A percentile compares a stretch with the other conserved stretches of the same genome.
Evolutionary conservation across 768 basidiomycete species (phyloP).

Genomic region (Mycena sanguinolenta): DNA sequence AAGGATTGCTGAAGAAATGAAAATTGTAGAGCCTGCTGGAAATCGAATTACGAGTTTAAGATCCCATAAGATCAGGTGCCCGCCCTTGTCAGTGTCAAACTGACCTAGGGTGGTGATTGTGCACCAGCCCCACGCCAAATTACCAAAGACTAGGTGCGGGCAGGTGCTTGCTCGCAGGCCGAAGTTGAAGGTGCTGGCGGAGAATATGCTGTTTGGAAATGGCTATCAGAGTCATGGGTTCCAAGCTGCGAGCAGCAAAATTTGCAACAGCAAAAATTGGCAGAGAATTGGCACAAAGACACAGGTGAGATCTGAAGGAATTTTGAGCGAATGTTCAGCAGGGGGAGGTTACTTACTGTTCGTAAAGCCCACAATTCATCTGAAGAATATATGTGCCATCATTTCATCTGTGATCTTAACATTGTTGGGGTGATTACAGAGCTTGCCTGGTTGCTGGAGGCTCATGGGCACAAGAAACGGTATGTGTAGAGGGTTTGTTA

Average conservation of each 20-base stretch:
- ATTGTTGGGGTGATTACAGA: not conserved
- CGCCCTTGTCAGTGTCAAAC: not conserved
- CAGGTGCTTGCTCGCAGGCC: not conserved
- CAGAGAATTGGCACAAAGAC: not conserved
- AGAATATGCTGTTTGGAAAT: not conserved
- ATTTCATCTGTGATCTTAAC: not conserved
- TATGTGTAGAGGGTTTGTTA: too few species aligned
- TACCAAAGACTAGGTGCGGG: not conserved
- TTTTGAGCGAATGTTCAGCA: not conserved
- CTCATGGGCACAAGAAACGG: too few species aligned
- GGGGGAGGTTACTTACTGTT: not conserved
- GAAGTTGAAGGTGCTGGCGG: not conserved
- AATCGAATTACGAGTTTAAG: not conserved
- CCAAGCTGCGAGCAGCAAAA: not conserved
- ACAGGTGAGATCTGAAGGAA: not conserved
- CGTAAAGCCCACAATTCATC: too few species aligned
- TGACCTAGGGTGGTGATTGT: not conserved
- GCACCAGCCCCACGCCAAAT: not conserved
- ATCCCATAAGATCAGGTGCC: too few species aligned
- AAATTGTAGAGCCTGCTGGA: not conserved
- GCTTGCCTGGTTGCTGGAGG: constrained; percentile 5
- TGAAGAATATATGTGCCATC: not conserved
- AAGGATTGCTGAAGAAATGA: not conserved
- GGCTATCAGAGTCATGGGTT: not conserved
- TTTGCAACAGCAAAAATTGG: not conserved